phyloP scores from a whole-genome alignment of 768 basidiomycete genomes.

The Artomyces pyxidatus region DNA sequence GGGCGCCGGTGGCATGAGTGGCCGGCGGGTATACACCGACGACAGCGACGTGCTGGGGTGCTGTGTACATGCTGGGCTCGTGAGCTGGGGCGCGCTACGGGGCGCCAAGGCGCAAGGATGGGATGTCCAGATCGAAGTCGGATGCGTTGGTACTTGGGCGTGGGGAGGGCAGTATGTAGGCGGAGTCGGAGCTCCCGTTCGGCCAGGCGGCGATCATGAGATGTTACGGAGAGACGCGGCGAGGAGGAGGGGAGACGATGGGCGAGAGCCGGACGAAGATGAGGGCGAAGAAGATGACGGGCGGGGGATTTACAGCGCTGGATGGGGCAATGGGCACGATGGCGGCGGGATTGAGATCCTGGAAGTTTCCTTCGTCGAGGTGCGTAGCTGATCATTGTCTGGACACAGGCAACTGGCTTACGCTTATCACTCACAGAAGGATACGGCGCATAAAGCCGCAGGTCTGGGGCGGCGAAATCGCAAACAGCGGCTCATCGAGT shows the following conservation, averaged over 20 bases:
- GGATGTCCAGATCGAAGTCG: constrained; percentile 35
- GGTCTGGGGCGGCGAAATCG: constrained; percentile 47
- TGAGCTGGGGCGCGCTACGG: constrained; percentile 34
- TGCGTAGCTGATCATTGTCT: constrained; percentile 23
- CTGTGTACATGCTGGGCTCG: constrained; percentile 55
- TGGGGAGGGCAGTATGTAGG: constrained; percentile 38
- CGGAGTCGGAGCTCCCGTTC: constrained; percentile 27
- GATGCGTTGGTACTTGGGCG: constrained; percentile 31
- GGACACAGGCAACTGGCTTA: too few relatives aligned
- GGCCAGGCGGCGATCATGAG: constrained; percentile 11
- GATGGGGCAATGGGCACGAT: constrained; percentile 75
- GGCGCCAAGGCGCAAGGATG: constrained; percentile 29
- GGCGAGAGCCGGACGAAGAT: constrained; percentile 21
- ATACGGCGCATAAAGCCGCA: constrained; percentile 45
- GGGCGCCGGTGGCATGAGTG: constrained; percentile 12
- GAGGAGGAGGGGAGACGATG: too few relatives aligned
- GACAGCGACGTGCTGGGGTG: constrained; percentile 67
- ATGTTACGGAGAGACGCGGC: constrained; percentile 24
- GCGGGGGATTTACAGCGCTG: constrained; percentile 51
- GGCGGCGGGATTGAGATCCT: constrained; percentile 71
- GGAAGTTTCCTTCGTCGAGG: constrained; percentile 54
- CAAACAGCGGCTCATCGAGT: constrained; percentile 59
- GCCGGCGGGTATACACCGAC: constrained; percentile 65
- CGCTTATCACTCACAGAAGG: constrained; percentile 29
- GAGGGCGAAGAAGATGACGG: constrained; percentile 46